A percentile compares a stretch with the other conserved stretches of the same genome.
Conservation (phyloP, 108 stramenopile genomes). For the Epipyxis sp. region DNA sequence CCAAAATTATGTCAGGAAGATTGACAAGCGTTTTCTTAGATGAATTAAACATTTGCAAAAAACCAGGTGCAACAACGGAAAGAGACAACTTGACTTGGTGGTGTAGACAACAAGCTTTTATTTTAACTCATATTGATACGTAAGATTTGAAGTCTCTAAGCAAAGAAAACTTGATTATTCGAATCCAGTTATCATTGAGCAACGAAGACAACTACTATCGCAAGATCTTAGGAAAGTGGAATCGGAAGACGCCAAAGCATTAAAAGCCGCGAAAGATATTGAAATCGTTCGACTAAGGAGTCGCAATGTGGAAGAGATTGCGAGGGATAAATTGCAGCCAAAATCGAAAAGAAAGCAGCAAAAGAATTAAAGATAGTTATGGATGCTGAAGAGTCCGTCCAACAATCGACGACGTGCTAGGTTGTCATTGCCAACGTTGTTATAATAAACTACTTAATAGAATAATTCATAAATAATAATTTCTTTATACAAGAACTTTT, state of each 20-base stretch:
- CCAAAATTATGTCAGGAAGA: conserved; percentile 10
- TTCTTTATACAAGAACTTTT: too few relatives aligned
- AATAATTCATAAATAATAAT: too few relatives aligned
- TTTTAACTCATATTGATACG: neutral
- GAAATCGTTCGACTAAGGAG: too few relatives aligned
- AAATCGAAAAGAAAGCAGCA: neutral
- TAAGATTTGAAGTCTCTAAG: neutral
- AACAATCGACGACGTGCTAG: too few relatives aligned
- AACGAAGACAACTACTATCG: too few relatives aligned
- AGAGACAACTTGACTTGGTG: neutral
- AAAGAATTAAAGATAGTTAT: neutral
- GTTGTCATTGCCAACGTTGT: too few relatives aligned
- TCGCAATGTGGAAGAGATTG: too few relatives aligned
- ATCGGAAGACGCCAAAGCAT: too few relatives aligned
- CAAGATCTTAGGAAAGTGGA: too few relatives aligned
- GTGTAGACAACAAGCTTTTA: conserved; percentile 4
- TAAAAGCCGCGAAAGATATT: too few relatives aligned
- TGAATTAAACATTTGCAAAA: neutral
- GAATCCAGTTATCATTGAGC: neutral
- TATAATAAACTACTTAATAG: too few relatives aligned
- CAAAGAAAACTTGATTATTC: neutral
- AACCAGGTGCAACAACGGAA: neutral
- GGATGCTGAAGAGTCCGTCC: neutral
- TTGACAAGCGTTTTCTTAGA: neutral
- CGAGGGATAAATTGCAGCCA: too few relatives aligned